Conservation (phyloP, 1,139 yeast species). For the Neolecta irregularis region DNA sequence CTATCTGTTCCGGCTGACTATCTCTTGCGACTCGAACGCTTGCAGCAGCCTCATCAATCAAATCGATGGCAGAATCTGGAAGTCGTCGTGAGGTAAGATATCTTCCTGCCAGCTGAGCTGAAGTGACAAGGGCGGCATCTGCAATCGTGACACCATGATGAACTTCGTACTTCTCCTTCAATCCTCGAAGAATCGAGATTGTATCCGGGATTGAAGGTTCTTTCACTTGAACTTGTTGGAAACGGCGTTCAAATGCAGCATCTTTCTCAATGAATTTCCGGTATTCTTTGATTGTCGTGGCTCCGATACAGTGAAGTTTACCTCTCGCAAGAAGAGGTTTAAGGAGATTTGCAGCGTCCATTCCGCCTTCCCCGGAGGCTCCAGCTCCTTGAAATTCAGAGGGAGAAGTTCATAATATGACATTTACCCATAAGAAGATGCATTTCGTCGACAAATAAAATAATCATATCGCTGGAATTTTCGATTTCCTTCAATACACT, state of each 20-base stretch:
- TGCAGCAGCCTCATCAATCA: slow-evolving; percentile 93
- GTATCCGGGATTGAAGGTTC: slow-evolving; percentile 90
- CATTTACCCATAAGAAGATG: slow-evolving; percentile 99
- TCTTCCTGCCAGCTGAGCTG: slow-evolving; percentile 89
- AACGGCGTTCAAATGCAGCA: slow-evolving; percentile 97
- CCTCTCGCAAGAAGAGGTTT: slow-evolving; percentile 98
- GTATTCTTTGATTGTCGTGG: slow-evolving; percentile 90
- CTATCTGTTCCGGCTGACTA: slow-evolving; percentile 93
- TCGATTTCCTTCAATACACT: slow-evolving; percentile 91
- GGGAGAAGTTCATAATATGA: too few relatives aligned
- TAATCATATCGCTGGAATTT: slow-evolving; percentile 69
- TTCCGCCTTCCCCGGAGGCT: slow-evolving; percentile 32
- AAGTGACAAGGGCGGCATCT: slow-evolving; percentile 86
- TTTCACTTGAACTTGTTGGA: slow-evolving; percentile 89
- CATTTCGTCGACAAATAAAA: slow-evolving; percentile 86
- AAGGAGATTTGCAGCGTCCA: slow-evolving; percentile 88
- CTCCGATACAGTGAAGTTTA: slow-evolving; percentile 91
- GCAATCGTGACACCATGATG: slow-evolving; percentile 96
- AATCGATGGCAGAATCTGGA: slow-evolving; percentile 95
- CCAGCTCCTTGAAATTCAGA: too few relatives aligned
- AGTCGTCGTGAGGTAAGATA: slow-evolving; percentile 87
- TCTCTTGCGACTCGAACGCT: slow-evolving; percentile 97
- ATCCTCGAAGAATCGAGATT: slow-evolving; percentile 87
- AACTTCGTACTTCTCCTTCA: slow-evolving; percentile 89
- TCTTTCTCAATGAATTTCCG: slow-evolving; percentile 86